Evolutionary conservation across 805 yeast species (phyloP).

Genomic region (Candida ovalis): DNA sequence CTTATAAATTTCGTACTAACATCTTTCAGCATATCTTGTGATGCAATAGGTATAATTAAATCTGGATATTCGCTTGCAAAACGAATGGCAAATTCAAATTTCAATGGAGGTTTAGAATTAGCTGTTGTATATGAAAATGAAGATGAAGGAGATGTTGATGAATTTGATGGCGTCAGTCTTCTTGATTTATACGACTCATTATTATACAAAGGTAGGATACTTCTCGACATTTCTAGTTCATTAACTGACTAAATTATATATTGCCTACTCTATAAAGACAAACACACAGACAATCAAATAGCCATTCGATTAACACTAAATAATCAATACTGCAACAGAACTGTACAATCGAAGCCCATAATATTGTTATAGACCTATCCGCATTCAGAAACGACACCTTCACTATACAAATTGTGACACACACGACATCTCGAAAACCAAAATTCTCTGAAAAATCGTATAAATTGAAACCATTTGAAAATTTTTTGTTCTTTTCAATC

Average conservation of each 20-base stretch:
- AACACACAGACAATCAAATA: neutral
- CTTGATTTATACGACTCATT: conserved; percentile 8
- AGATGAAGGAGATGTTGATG: neutral
- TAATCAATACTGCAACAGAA: no score
- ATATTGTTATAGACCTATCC: no score
- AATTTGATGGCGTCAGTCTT: neutral
- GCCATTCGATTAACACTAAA: neutral
- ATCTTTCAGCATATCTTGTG: conserved; percentile 22
- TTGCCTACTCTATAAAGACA: no score
- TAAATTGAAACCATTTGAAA: neutral
- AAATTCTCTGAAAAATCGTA: neutral
- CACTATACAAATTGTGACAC: no score
- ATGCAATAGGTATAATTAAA: conserved; percentile 32
- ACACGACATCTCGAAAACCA: neutral
- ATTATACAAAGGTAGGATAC: conserved; percentile 15
- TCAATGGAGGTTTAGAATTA: neutral
- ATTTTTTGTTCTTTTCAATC: conserved; percentile 4
- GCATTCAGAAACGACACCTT: no score
- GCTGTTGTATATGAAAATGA: conserved; percentile 1
- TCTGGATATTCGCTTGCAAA: conserved; percentile 46
- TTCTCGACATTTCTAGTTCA: conserved; percentile 7
- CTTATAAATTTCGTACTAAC: conserved; percentile 39
- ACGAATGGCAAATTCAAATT: conserved; percentile 33
- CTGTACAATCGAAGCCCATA: no score
- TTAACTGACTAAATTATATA: no score